Conservation (phyloP, 2,329 filamentous ascomycete genomes). For the Sarocladiaceae sp. region DNA sequence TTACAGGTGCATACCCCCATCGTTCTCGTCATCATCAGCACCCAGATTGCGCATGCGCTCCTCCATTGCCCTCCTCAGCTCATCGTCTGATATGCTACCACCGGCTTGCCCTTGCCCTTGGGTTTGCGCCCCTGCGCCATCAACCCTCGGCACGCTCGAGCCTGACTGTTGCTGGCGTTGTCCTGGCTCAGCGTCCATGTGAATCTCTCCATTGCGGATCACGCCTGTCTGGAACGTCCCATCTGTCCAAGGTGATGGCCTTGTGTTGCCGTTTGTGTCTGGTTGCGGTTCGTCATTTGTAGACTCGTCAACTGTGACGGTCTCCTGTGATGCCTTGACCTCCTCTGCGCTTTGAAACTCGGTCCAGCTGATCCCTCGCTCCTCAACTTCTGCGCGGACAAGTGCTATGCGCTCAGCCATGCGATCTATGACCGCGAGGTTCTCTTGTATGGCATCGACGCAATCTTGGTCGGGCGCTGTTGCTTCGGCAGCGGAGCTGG, state of each 20-base stretch:
- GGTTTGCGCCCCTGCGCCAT: neutral
- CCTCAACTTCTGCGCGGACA: conserved; percentile 60
- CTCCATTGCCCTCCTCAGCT: conserved; percentile 52
- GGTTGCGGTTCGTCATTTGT: neutral
- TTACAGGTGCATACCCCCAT: conserved; percentile 61
- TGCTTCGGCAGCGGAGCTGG: neutral
- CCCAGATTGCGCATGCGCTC: conserved; percentile 46
- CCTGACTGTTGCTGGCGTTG: conserved; percentile 1
- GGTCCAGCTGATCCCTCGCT: conserved; percentile 50
- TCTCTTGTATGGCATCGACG: conserved; percentile 69
- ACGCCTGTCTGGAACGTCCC: conserved; percentile 60
- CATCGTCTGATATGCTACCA: conserved; percentile 53
- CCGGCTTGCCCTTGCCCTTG: conserved; percentile 21
- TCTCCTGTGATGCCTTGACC: conserved; percentile 21
- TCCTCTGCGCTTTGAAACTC: conserved; percentile 50
- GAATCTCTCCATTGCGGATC: conserved; percentile 46
- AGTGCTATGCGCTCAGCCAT: conserved; percentile 64
- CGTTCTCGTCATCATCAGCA: conserved; percentile 42
- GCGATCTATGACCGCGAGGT: conserved; percentile 62
- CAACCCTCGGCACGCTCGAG: neutral
- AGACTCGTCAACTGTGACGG: neutral
- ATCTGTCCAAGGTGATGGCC: conserved; percentile 51
- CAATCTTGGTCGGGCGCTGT: conserved; percentile 60
- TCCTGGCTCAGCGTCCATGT: conserved; percentile 32
- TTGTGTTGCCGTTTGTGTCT: conserved; percentile 16